Conservation (phyloP, 2,329 filamentous ascomycete species). For the Exophiala phaeomuriformis region DNA sequence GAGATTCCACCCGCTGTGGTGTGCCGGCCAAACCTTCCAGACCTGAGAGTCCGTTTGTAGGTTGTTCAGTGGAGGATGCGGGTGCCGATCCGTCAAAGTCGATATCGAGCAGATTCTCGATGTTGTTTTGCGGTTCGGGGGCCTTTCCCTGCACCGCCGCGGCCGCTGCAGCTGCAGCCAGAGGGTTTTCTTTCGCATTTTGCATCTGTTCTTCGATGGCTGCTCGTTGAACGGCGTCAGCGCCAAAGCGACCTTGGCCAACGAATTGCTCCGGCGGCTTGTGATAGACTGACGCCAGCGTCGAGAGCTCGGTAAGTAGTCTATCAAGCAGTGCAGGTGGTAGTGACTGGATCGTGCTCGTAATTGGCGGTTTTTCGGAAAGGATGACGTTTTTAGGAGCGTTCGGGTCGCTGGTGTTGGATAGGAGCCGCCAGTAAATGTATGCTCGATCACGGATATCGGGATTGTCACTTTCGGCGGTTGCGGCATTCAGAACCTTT, state of each 20-base stretch:
- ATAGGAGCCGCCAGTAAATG: constrained; percentile 94
- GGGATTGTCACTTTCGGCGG: constrained; percentile 91
- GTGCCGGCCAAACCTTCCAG: constrained; percentile 50
- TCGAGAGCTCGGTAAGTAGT: constrained; percentile 85
- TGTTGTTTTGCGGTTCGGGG: constrained; percentile 57
- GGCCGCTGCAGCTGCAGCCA: constrained; percentile 73
- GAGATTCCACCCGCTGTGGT: constrained; percentile 45
- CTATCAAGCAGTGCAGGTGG: constrained; percentile 77
- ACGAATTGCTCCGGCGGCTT: constrained; percentile 98
- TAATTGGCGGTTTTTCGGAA: constrained; percentile 88
- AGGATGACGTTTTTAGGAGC: constrained; percentile 90
- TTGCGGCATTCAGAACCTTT: constrained; percentile 87
- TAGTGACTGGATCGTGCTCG: constrained; percentile 85
- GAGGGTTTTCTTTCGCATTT: constrained; percentile 86
- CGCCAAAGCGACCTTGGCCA: constrained; percentile 86
- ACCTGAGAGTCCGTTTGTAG: constrained; percentile 58
- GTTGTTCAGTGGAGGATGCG: constrained; percentile 68
- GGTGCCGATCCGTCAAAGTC: constrained; percentile 91
- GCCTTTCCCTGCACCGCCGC: constrained; percentile 54
- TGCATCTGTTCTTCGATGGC: constrained; percentile 94
- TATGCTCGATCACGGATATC: constrained; percentile 96
- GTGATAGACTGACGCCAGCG: constrained; percentile 94
- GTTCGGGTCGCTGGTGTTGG: constrained; percentile 69
- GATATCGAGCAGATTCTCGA: constrained; percentile 92
- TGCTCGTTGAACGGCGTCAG: constrained; percentile 87